Evolutionary conservation across 1,284 basidiomycete genomes (phyloP).

Genomic region (Fistulinella cinereoalba): DNA sequence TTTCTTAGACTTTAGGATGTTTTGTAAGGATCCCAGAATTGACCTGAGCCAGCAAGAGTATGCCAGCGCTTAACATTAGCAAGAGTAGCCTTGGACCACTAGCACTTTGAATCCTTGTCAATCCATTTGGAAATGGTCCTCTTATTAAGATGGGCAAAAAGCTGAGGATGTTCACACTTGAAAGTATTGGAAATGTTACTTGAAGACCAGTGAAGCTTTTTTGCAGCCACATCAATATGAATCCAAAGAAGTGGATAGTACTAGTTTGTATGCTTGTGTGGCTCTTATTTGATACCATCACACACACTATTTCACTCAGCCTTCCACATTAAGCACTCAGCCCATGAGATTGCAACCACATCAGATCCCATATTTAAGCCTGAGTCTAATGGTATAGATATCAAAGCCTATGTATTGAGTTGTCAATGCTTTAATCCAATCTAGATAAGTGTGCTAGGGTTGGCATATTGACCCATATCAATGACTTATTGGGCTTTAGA

Average conservation of each 20-base stretch:
- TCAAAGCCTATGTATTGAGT: too few species aligned
- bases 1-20: neutral
- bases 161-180: conserved; percentile 1
- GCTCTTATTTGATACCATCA: conserved; percentile 13
- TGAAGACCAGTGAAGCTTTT: conserved; percentile 12
- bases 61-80: conserved; percentile 11
- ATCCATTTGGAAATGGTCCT: conserved; percentile 10
- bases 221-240: conserved; percentile 3
- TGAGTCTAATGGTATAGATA: too few species aligned
- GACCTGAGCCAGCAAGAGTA: conserved; percentile 11
- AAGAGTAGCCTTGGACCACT: conserved; percentile 1
- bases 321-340: conserved; percentile 4
- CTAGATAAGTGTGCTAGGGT: neutral
- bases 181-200: conserved; percentile 2
- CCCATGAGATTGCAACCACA: conserved; percentile 6
- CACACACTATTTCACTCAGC: conserved; percentile 2
- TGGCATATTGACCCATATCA: too few species aligned
- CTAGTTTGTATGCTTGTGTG: conserved; percentile 17
- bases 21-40: conserved; percentile 9
- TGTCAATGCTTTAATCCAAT: neutral
- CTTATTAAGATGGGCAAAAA: conserved; percentile 4
- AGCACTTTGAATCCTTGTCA: conserved; percentile 7
- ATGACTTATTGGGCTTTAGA: too few species aligned
- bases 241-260: conserved; percentile 5
- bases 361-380: neutral